Base-by-base conservation (phyloP, 257 asterid species). In the Paraleonurus japonicus region DNA sequence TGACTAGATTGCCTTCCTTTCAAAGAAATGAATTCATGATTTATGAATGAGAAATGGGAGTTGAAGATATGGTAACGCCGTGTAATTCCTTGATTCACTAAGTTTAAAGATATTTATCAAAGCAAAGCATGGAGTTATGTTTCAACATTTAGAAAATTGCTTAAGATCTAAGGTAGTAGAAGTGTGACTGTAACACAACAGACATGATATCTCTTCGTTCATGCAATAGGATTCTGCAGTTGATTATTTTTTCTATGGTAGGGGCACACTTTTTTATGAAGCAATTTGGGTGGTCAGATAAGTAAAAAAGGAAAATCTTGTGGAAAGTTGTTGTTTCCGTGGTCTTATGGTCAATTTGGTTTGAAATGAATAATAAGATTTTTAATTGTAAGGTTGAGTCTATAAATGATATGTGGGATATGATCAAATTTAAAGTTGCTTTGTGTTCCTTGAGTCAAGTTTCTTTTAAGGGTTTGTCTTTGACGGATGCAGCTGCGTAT, bases 401-500 rank as follows among this genome's bases (percentile, higher is more conserved):
- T 1, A 4, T 32, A 32, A 6, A 4, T 6, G 9, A 4, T 6
- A 32, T 32, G 7, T 32, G 39, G 39, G 39, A 32, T 32, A 6
- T 7, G 39, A 32, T 6, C 39, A 32, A 32, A 32, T 32, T 35
- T 9, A 7, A 35, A 35, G 43, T 35, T 7, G 43, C 2, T 35
- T 35, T 35, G 11, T 35, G 43, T 12, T 35, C 43, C 9, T 8
- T 35, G 43, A 35, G 43, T 35, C 43, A 35, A 1, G 43, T 12
- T 35, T 1, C 10, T 35, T 35, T 35, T 35, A 0, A 35, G 43
- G 12, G 11, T 30, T 35, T 9, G 47, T 61, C 28, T 11, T 24
- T 74, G 72, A 53, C 22, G 32, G 7, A 17, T 30, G 27, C 4
- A 53, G 28, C 67, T 51, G 59, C 47, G 50, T 55, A 73, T 57